Percentiles rank a stretch among this genome's conserved stretches.
Evolutionary conservation across 1,284 basidiomycete genomes (phyloP).

Genomic region (Sanghuangporus weigelae): DNA sequence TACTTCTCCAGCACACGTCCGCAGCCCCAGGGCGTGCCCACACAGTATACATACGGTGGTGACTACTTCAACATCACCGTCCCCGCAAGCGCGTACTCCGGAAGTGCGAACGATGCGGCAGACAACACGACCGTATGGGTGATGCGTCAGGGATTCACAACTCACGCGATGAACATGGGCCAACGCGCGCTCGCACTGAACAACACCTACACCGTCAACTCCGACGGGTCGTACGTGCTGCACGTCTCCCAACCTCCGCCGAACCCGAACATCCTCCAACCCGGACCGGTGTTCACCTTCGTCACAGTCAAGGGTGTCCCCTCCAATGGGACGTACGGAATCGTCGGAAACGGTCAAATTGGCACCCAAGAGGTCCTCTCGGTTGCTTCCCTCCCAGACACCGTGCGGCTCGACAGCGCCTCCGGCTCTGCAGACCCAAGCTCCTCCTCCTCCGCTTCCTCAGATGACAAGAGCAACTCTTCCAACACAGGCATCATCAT

Average conservation of each 20-base stretch:
- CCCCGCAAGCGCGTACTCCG: conserved; percentile 58
- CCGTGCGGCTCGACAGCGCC: conserved; percentile 35
- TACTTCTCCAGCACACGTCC: conserved; percentile 82
- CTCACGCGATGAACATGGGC: conserved; percentile 94
- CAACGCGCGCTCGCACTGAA: conserved; percentile 76
- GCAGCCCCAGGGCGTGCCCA: conserved; percentile 64
- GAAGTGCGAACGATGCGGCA: conserved; percentile 63
- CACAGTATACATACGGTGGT: conserved; percentile 82
- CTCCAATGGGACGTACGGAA: conserved; percentile 69
- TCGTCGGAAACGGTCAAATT: conserved; percentile 75
- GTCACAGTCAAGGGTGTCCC: conserved; percentile 83
- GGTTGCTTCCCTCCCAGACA: conserved; percentile 49
- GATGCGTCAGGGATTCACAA: conserved; percentile 87
- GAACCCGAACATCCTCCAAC: conserved; percentile 79
- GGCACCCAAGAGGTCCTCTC: conserved; percentile 54
- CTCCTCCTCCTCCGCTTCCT: conserved; percentile 23
- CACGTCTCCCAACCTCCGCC: conserved; percentile 46
- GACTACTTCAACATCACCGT: conserved; percentile 59
- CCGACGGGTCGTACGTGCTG: conserved; percentile 51
- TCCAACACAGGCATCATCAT: conserved; percentile 40
- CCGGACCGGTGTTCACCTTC: conserved; percentile 80
- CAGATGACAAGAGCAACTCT: conserved; percentile 8
- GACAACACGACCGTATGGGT: conserved; percentile 78
- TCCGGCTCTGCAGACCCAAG: conserved; percentile 32
- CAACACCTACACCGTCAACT: conserved; percentile 76